Percentiles rank a stretch among this genome's conserved stretches.
These are phyloP conservation scores for Lactuca sativa DNA, from an alignment of 129 eudicot genomes.

Conservation along the genomic window DNA sequence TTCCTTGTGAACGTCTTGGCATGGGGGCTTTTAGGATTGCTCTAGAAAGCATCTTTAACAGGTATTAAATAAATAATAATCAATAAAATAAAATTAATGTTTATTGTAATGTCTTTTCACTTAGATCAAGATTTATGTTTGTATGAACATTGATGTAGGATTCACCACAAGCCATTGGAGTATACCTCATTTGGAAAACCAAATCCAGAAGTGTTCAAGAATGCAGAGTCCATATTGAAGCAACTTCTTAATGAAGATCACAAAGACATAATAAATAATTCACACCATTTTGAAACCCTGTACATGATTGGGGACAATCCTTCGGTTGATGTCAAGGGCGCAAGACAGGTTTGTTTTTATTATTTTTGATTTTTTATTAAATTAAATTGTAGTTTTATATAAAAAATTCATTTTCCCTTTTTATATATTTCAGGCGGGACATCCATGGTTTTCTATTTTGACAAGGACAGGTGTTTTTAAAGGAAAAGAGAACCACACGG, in stretches of 20 bases:
- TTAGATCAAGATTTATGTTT: too few relatives aligned
- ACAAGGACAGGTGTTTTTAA: conserved; percentile 81
- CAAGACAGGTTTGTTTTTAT: conserved; percentile 57
- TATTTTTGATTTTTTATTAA: not conserved
- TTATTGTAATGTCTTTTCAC: not conserved
- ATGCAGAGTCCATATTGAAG: conserved; percentile 44
- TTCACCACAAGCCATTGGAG: conserved; percentile 54
- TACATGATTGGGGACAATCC: conserved; percentile 97
- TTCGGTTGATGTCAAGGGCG: conserved; percentile 84
- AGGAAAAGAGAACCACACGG: conserved; percentile 61
- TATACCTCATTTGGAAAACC: conserved; percentile 55
- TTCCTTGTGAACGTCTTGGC: conserved; percentile 69
- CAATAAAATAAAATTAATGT: not conserved
- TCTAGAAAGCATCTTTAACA: conserved; percentile 64
- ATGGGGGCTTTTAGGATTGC: conserved; percentile 74
- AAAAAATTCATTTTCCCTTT: conserved; percentile 4
- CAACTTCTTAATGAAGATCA: conserved; percentile 33
- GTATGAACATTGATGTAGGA: conserved; percentile 21
- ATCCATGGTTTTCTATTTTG: conserved; percentile 86
- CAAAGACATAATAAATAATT: conserved; percentile 4
- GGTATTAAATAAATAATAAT: conserved; percentile 22
- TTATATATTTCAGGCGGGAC: conserved; percentile 61
- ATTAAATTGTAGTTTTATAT: not conserved
- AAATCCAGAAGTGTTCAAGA: conserved; percentile 48
- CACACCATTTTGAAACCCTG: conserved; percentile 45